Base-by-base conservation (phyloP, 2,329 filamentous ascomycete genomes). In the Chalaropsis ovoidea region DNA sequence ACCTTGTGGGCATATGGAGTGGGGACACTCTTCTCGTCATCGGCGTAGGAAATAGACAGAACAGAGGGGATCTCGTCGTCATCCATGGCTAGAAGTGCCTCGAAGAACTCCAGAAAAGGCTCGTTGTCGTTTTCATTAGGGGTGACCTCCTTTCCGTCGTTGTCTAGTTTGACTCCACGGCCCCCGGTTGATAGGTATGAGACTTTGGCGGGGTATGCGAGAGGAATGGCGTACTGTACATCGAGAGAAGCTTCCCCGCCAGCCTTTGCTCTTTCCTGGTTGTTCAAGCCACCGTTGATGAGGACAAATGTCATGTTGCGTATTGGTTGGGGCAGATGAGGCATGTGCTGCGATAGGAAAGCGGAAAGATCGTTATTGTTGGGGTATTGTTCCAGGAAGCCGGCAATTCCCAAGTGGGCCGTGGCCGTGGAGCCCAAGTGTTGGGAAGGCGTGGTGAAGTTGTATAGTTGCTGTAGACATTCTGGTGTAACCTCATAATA, bases 1-100 rank as follows among this genome's bases (percentile, higher is more conserved):
- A 83, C 80, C 19, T 77, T 76, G 64, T 74, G 71, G 0, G 82
- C 82, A 68, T 84, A 85, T 0, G 75, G 73, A 5, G 68, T 68
- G 2, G 82, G 82, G 0, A 85, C 80, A 0, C 78, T 77, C 61
- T 81, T 76, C 73, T 85, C 82, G 68, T 84, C 79, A 69, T 85
- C 82, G 15, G 78, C 80, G 70, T 85, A 86, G 15, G 81, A 83
- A 22, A 83, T 78, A 60, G 80, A 80, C 13, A 86, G 76, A 1
- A 85, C 79, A 63, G 82, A 81, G 0, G 83, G 83, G 13, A 84
- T 70, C 22, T 77, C 71, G 15, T 74, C 71, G 60, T 80, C 77
- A 0, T 74, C 71, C 67, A 77, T 75, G 24, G 69, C 72, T 1
- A 84, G 74, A 7, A 85, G 72, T 67, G 79, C 77, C 65, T 81